Conservation (phyloP, 2,329 filamentous ascomycete species). For the Gnomoniopsis smithogilvyi region DNA sequence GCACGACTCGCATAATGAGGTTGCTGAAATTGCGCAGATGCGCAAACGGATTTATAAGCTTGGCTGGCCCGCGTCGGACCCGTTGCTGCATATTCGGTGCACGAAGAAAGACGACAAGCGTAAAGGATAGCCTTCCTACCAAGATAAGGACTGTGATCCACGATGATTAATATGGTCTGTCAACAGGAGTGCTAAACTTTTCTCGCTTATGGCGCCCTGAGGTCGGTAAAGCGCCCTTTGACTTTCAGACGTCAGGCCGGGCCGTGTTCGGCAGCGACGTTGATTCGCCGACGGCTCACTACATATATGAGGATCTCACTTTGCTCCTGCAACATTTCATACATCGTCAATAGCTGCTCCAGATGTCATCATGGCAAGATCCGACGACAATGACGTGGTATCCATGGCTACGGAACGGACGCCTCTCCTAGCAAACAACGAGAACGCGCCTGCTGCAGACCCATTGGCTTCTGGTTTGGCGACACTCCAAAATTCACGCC, state of each 20-base stretch:
- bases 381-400: not conserved
- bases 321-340: not conserved
- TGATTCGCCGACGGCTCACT: not conserved
- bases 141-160: too few relatives aligned
- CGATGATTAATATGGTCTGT: too few relatives aligned
- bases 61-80: too few relatives aligned
- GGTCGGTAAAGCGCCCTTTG: not conserved
- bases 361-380: not conserved
- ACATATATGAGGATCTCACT: not conserved
- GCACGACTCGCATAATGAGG: too few relatives aligned
- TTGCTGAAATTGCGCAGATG: too few relatives aligned
- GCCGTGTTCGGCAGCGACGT: not conserved
- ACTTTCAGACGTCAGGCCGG: not conserved
- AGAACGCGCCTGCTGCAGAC: conserved; percentile 19
- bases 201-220: too few relatives aligned
- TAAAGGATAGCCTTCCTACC: too few relatives aligned
- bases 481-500: conserved; percentile 18
- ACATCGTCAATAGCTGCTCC: not conserved
- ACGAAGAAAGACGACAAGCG: too few relatives aligned
- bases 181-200: too few relatives aligned
- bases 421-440: conserved; percentile 25
- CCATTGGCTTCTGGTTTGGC: conserved; percentile 17
- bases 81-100: too few relatives aligned
- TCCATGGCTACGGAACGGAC: conserved; percentile 26
- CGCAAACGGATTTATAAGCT: too few relatives aligned